Conservation (phyloP, 352 stramenopile genomes). For the Blastocystis sp. region DNA sequence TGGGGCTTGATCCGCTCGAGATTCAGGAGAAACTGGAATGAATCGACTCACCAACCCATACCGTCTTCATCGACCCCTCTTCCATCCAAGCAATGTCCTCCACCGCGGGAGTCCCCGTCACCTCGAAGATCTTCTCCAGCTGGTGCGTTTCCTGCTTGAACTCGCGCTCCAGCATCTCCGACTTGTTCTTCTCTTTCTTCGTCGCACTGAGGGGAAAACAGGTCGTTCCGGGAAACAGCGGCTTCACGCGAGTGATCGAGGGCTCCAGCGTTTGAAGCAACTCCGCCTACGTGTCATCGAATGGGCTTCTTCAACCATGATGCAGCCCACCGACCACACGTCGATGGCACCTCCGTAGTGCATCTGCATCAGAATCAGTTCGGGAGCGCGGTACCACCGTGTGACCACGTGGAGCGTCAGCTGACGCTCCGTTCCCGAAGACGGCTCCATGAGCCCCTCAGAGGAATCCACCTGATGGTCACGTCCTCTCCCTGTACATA, state of each 20-base stretch:
- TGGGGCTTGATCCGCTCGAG: slow-evolving; percentile 37
- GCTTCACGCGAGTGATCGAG: background rate
- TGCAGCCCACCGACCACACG: slow-evolving; percentile 97
- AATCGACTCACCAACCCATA: background rate
- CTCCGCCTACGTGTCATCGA: background rate
- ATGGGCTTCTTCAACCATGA: slow-evolving; percentile 71
- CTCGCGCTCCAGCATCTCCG: slow-evolving; percentile 55
- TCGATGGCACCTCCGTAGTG: slow-evolving; percentile 90
- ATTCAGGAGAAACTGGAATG: slow-evolving; percentile 52
- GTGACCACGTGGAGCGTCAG: slow-evolving; percentile 94
- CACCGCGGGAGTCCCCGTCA: slow-evolving; percentile 78
- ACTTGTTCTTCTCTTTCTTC: slow-evolving; percentile 60
- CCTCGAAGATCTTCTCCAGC: slow-evolving; percentile 85
- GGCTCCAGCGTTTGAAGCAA: slow-evolving; percentile 51
- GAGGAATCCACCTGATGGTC: background rate
- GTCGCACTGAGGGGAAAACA: slow-evolving; percentile 63
- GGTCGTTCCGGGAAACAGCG: slow-evolving; percentile 63
- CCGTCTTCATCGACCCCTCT: slow-evolving; percentile 31
- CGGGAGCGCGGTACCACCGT: slow-evolving; percentile 87
- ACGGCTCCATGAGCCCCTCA: background rate
- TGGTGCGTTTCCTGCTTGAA: slow-evolving; percentile 64
- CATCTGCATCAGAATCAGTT: slow-evolving; percentile 84
- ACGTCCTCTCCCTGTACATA: background rate
- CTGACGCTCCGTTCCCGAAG: slow-evolving; percentile 65
- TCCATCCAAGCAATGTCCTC: slow-evolving; percentile 68